Evolutionary conservation across 2,329 filamentous ascomycete species (phyloP).

Genomic region (Aspergillus fijiensis): DNA sequence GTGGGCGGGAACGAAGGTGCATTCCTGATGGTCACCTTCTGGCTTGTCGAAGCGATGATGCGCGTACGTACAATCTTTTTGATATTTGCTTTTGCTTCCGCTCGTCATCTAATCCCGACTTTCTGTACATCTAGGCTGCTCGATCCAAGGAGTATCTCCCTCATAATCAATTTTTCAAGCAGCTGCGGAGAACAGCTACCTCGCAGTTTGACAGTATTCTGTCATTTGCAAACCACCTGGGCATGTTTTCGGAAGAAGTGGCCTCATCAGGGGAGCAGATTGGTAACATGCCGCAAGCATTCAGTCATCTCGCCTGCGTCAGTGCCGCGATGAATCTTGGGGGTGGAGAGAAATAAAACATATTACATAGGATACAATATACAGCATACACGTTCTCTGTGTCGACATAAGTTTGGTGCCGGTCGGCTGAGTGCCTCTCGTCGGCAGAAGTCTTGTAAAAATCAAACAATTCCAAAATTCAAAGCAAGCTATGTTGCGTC

Average conservation of each 20-base stretch:
- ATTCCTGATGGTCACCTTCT: conserved; percentile 81
- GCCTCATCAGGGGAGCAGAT: conserved; percentile 72
- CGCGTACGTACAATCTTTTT: conserved; percentile 53
- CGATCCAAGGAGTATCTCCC: conserved; percentile 16
- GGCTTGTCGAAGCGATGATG: conserved; percentile 76
- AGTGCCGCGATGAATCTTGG: conserved; percentile 74
- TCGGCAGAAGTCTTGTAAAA: too few species aligned
- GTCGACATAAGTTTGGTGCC: too few species aligned
- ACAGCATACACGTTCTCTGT: too few species aligned
- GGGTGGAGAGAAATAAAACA: conserved; percentile 4
- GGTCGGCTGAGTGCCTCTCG: too few species aligned
- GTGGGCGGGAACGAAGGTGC: conserved; percentile 73
- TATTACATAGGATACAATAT: too few species aligned
- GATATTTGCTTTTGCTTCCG: not conserved
- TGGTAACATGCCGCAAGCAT: conserved; percentile 77
- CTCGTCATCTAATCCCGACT: not conserved
- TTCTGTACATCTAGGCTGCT: conserved; percentile 23
- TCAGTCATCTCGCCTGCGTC: conserved; percentile 72
- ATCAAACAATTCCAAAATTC: too few species aligned
- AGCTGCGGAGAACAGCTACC: conserved; percentile 51
- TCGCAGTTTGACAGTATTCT: conserved; percentile 77
- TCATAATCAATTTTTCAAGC: conserved; percentile 31
- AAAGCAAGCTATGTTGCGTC: too few species aligned
- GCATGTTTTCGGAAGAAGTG: conserved; percentile 79
- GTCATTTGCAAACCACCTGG: conserved; percentile 71